phyloP scores from a whole-genome alignment of 176 grass and related monocot species.

The Ensete glaucum region DNA sequence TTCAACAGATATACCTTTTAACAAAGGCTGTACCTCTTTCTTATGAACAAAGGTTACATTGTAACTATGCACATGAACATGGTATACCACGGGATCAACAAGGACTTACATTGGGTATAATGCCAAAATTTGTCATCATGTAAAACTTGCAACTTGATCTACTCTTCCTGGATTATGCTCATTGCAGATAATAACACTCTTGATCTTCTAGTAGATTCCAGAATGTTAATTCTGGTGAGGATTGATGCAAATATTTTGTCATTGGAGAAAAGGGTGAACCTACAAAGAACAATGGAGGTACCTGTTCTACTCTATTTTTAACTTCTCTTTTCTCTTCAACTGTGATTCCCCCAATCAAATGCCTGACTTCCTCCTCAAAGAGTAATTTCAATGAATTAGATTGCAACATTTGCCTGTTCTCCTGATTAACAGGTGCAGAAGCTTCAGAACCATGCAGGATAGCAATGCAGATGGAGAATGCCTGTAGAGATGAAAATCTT shows the following conservation, averaged over 20 bases:
- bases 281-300: slow-evolving; percentile 34
- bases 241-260: neutral
- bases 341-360: slow-evolving; percentile 58
- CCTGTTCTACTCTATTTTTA: slow-evolving; percentile 42
- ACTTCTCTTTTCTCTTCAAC: slow-evolving; percentile 62
- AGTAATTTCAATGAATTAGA: slow-evolving; percentile 75
- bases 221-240: too few species aligned
- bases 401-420: slow-evolving; percentile 70
- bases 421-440: slow-evolving; percentile 38
- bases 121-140: too few species aligned
- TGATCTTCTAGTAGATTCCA: too few species aligned
- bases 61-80: too few species aligned
- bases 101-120: too few species aligned
- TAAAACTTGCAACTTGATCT: too few species aligned
- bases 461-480: slow-evolving; percentile 68
- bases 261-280: slow-evolving; percentile 69
- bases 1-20: too few species aligned
- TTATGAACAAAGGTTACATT: too few species aligned
- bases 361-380: slow-evolving; percentile 80
- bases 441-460: slow-evolving; percentile 76
- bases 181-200: too few species aligned
- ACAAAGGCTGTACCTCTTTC: too few species aligned
- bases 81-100: too few species aligned
- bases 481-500: slow-evolving; percentile 39
- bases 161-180: too few species aligned